Conservation (phyloP, 495 filamentous ascomycete genomes). For the Aspergillus kassunensis region DNA sequence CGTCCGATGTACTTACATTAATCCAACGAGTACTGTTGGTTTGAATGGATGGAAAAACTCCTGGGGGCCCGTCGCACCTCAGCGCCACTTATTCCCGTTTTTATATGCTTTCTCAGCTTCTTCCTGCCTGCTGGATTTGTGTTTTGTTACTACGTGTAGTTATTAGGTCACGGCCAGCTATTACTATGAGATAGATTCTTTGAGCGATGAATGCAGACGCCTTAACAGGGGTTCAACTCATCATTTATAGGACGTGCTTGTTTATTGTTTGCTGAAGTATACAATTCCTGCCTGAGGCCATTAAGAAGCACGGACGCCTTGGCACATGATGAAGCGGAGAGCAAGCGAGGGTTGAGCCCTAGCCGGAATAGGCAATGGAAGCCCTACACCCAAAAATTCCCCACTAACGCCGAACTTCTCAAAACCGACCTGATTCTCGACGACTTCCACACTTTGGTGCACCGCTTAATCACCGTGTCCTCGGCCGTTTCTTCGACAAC, state of each 20-base stretch:
- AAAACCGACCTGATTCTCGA: constrained; percentile 34
- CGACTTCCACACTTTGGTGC: constrained; percentile 24
- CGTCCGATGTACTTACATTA: constrained; percentile 2
- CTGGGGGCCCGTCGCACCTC: too few relatives aligned
- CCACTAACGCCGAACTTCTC: constrained; percentile 39
- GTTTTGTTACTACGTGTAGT: too few relatives aligned
- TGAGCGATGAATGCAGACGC: too few relatives aligned
- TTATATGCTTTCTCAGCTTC: constrained; percentile 1
- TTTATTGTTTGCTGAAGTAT: too few relatives aligned
- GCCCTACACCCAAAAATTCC: constrained; percentile 42
- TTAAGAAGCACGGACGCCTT: not conserved
- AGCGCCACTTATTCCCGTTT: not conserved
- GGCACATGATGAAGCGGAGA: constrained; percentile 10
- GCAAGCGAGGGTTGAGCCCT: constrained; percentile 47
- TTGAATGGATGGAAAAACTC: not conserved
- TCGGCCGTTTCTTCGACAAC: constrained; percentile 38
- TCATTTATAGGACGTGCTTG: too few relatives aligned
- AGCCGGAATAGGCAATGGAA: constrained; percentile 31
- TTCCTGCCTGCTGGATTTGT: not conserved
- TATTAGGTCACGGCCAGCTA: too few relatives aligned
- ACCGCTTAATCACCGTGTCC: constrained; percentile 22
- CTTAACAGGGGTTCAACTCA: too few relatives aligned
- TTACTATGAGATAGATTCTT: too few relatives aligned
- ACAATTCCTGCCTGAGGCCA: constrained; percentile 16
- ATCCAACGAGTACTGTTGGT: not conserved